phyloP scores from a whole-genome alignment of 2,329 filamentous ascomycete genomes.

The Claviceps fusiformis region DNA sequence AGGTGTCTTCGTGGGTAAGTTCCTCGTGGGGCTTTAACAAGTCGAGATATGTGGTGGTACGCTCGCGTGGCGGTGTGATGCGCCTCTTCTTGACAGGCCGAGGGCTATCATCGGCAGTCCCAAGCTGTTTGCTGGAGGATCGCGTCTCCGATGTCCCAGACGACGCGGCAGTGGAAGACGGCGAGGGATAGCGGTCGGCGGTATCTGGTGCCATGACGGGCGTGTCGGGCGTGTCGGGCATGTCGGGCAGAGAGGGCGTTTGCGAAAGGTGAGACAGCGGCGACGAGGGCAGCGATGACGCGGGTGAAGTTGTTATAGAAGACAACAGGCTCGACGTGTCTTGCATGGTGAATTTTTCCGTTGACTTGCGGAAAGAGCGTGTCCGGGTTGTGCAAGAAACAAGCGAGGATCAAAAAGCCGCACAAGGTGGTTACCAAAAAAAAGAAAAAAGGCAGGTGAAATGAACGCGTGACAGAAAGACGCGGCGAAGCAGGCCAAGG shows the following conservation, averaged over 20 bases:
- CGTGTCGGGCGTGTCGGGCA: slow-evolving; percentile 34
- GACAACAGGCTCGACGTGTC: slow-evolving; percentile 10
- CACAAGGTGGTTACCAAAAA: not conserved
- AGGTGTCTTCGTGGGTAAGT: slow-evolving; percentile 27
- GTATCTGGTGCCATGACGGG: slow-evolving; percentile 24
- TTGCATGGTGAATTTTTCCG: not conserved
- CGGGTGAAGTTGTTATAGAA: slow-evolving; percentile 18
- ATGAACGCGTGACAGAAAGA: not conserved
- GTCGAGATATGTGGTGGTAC: slow-evolving; percentile 73
- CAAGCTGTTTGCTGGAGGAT: slow-evolving; percentile 34
- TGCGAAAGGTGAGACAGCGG: slow-evolving; percentile 40
- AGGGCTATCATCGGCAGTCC: slow-evolving; percentile 38
- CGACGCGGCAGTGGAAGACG: slow-evolving; percentile 30
- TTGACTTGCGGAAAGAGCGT: not conserved
- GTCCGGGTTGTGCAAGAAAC: not conserved
- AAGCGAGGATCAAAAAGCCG: not conserved
- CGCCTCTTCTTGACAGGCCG: slow-evolving; percentile 67
- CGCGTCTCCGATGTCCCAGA: slow-evolving; percentile 38
- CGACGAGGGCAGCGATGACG: slow-evolving; percentile 31
- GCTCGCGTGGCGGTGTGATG: slow-evolving; percentile 44
- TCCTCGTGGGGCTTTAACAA: slow-evolving; percentile 40
- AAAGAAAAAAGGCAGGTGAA: not conserved
- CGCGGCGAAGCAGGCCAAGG: not conserved
- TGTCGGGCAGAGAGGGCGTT: slow-evolving; percentile 33
- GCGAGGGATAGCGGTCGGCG: slow-evolving; percentile 37